Base-by-base conservation (phyloP, 331 rosid species). In the Arachis monticola region DNA sequence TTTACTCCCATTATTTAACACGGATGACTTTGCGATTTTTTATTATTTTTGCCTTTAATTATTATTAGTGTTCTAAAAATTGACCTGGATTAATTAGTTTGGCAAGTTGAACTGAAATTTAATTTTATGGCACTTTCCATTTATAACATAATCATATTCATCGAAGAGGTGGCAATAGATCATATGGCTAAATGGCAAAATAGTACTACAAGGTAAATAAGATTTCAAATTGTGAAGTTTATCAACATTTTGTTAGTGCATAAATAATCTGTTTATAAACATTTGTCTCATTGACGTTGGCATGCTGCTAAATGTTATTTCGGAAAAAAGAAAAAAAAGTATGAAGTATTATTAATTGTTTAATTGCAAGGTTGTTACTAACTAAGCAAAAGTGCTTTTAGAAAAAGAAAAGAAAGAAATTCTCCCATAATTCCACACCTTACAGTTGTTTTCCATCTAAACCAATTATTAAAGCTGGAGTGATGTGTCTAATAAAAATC, bases 391-490 rank as follows among this genome's bases (percentile, higher is more conserved):
- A 58, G 67, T 48, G 53, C 53, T 78, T 47, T 46, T 60, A 11
- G 57, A 27, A 65, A 73, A 81, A 74, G 74, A 35, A 13, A 40
- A 57, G 69, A 83, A 66, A 57, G 69, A 83, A 66, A 50, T 75
- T 59, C 61, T 56, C 64, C 70, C 46, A 59, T 69, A 75, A 60
- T 67, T 73, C 74, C 66, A 67, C 72, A 46, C 10, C 12, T 77
- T 69, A 84, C 85, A 78, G 88, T 87, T 87, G 87, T 76, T 80
- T 41, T 83, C 88, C 89, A 81, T 77, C 72, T 47, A 48, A 64
- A 70, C 11, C 68, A 55, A 76, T 71, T 51, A 60, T 65, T 41
- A 64, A 80, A 79, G 69, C 52, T 47, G 22, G 46, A 46, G 27
- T 70, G 66, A 76, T 10, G 69, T 60, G 46, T 81, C 79, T 72